These are phyloP conservation scores for Globisporangium irregulare DNA, from an alignment of 352 stramenopile genomes.

Conservation along the genomic window DNA sequence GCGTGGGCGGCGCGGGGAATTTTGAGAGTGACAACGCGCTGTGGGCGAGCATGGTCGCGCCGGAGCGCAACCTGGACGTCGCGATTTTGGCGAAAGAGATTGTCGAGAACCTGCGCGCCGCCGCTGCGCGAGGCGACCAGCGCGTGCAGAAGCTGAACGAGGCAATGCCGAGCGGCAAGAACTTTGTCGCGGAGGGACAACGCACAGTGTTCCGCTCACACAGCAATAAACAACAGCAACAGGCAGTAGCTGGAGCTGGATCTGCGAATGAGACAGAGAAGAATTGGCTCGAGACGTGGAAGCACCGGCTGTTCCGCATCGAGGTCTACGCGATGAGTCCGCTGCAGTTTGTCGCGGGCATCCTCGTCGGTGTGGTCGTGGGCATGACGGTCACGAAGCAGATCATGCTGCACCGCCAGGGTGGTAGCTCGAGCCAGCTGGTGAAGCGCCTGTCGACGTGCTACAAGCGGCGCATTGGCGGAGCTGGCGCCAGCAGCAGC, in stretches of 20 bases:
- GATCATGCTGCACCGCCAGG: constrained; percentile 14
- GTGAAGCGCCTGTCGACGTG: constrained; percentile 10
- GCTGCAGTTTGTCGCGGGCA: constrained; percentile 39
- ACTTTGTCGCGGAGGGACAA: constrained; percentile 10
- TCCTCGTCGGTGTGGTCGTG: constrained; percentile 41
- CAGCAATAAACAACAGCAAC: constrained; percentile 1
- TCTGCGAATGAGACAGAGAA: neutral
- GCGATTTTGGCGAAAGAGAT: constrained; percentile 32
- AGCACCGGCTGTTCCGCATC: constrained; percentile 20
- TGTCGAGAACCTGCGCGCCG: constrained; percentile 33
- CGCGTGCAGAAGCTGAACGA: constrained; percentile 25
- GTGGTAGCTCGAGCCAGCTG: constrained; percentile 15
- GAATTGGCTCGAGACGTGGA: constrained; percentile 26
- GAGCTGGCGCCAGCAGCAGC: neutral
- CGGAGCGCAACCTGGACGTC: constrained; percentile 20
- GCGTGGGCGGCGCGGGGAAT: neutral
- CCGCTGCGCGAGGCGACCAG: constrained; percentile 26
- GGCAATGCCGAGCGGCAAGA: constrained; percentile 22
- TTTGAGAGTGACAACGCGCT: constrained; percentile 8
- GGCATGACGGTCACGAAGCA: constrained; percentile 32
- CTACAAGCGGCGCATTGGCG: constrained; percentile 7
- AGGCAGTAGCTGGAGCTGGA: neutral
- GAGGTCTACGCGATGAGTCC: constrained; percentile 19
- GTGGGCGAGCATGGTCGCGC: constrained; percentile 13
- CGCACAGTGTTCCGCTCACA: constrained; percentile 3